A percentile compares a stretch with the other conserved stretches of the same genome.
phyloP scores from a whole-genome alignment of 768 basidiomycete genomes.

The Lenzites betulinus region DNA sequence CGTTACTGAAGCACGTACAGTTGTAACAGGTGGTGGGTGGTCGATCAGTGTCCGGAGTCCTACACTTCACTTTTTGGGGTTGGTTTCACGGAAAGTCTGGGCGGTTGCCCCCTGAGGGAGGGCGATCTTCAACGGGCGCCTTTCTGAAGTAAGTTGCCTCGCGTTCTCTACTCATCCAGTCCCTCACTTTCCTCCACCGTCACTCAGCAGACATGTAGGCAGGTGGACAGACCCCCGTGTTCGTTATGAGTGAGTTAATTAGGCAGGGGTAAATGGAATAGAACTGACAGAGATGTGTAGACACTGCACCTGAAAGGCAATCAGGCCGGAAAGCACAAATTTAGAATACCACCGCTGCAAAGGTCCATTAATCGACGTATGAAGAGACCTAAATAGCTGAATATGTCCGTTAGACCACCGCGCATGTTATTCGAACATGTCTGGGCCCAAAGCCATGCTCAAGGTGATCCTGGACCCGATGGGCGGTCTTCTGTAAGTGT shows the following conservation, averaged over 20 bases:
- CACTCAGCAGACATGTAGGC: constrained; percentile 30
- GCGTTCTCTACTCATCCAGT: constrained; percentile 2
- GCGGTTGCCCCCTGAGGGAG: no score
- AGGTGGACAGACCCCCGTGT: constrained; percentile 71
- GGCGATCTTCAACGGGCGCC: no score
- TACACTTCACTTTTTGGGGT: no score
- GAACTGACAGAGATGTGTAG: constrained; percentile 41
- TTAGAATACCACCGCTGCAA: constrained; percentile 96
- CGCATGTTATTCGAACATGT: constrained; percentile 98
- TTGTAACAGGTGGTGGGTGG: no score
- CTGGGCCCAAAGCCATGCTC: constrained; percentile 95
- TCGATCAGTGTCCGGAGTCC: no score
- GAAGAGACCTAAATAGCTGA: constrained; percentile 1
- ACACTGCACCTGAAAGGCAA: constrained; percentile 92
- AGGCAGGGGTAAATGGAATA: background rate
- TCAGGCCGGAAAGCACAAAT: constrained; percentile 94
- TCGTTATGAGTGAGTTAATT: constrained; percentile 70
- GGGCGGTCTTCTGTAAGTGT: constrained; percentile 92
- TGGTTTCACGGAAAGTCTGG: no score
- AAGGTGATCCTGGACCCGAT: constrained; percentile 99
- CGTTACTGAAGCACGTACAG: no score
- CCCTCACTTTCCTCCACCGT: background rate
- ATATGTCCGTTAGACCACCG: constrained; percentile 68
- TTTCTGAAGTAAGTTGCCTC: no score
- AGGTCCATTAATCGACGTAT: constrained; percentile 53